Evolutionary conservation across 805 yeast genomes (phyloP).

Genomic region (Metschnikowia arizonensis): DNA sequence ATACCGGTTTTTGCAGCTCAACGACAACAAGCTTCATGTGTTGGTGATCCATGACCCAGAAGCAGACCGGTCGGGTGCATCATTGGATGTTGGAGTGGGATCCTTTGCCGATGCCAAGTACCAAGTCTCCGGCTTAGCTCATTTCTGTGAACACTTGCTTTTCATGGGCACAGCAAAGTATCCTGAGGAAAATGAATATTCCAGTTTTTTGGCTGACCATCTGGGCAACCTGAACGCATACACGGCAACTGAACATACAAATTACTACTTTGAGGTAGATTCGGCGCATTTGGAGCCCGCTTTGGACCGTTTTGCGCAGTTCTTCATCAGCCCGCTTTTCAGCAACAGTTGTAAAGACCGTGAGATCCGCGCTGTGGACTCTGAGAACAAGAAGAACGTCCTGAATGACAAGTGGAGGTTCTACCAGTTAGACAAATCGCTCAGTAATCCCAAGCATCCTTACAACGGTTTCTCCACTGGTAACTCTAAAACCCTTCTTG

Average conservation of each 20-base stretch:
- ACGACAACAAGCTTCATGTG: conserved; percentile 53
- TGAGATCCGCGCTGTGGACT: conserved; percentile 91
- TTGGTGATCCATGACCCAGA: conserved; percentile 63
- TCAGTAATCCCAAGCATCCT: conserved; percentile 75
- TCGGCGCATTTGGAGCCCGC: conserved; percentile 80
- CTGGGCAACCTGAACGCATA: conserved; percentile 91
- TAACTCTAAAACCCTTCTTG: conserved; percentile 68
- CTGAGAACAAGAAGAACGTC: conserved; percentile 90
- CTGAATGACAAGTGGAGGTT: conserved; percentile 89
- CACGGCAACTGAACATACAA: conserved; percentile 84
- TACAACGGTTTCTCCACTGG: conserved; percentile 89
- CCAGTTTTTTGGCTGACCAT: conserved; percentile 72
- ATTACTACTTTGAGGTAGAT: conserved; percentile 83
- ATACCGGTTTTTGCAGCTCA: conserved; percentile 60
- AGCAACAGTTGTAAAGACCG: conserved; percentile 73
- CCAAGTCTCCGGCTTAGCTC: conserved; percentile 69
- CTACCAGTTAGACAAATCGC: conserved; percentile 74
- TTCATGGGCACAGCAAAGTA: conserved; percentile 78
- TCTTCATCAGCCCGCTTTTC: conserved; percentile 83
- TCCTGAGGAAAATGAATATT: conserved; percentile 71
- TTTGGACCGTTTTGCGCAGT: conserved; percentile 87
- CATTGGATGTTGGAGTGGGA: conserved; percentile 76
- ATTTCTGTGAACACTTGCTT: conserved; percentile 60
- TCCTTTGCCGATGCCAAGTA: conserved; percentile 63
- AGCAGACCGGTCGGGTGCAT: conserved; percentile 74